Percentiles rank a stretch among this genome's conserved stretches.
Evolutionary conservation across 139 green algal genomes (phyloP).

Genomic region (Chlamydomonas schloesseri): DNA sequence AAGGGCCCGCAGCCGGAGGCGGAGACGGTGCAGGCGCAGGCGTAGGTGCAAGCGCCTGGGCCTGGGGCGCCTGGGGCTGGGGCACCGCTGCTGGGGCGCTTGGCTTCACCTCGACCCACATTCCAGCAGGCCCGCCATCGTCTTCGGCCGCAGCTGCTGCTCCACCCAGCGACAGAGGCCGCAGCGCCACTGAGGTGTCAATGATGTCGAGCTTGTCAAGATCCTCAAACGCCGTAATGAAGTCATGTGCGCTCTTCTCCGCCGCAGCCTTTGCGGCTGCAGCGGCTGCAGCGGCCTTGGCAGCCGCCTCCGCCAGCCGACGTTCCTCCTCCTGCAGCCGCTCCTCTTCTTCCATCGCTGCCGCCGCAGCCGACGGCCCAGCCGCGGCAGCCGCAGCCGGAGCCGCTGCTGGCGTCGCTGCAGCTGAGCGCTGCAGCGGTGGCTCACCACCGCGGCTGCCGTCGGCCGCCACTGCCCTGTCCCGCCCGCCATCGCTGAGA

Average conservation of each 20-base stretch:
- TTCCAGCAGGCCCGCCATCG: background rate
- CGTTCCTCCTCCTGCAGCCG: background rate
- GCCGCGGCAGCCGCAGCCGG: background rate
- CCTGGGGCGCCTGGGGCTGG: too few species aligned
- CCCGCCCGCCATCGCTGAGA: background rate
- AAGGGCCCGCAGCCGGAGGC: too few species aligned
- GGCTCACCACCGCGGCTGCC: too few species aligned
- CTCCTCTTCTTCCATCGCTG: conserved; percentile 16
- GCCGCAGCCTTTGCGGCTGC: conserved; percentile 2
- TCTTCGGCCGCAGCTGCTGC: background rate
- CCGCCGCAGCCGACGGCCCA: conserved; percentile 10
- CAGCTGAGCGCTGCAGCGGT: background rate
- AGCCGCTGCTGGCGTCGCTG: background rate
- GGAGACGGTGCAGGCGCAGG: too few species aligned
- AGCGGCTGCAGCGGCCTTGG: background rate
- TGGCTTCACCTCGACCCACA: too few species aligned
- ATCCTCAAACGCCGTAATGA: conserved; percentile 32
- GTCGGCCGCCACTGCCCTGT: too few species aligned
- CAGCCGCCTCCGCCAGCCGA: background rate
- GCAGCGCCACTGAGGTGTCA: too few species aligned
- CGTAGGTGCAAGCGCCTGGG: too few species aligned
- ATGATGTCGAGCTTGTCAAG: conserved; percentile 17
- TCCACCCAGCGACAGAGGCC: too few species aligned
- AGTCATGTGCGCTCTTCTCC: conserved; percentile 21
- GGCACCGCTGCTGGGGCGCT: too few species aligned